A percentile compares a stretch with the other conserved stretches of the same genome.
Evolutionary conservation across 257 asterid genomes (phyloP).

Genomic region (Przewalskia tangutica): DNA sequence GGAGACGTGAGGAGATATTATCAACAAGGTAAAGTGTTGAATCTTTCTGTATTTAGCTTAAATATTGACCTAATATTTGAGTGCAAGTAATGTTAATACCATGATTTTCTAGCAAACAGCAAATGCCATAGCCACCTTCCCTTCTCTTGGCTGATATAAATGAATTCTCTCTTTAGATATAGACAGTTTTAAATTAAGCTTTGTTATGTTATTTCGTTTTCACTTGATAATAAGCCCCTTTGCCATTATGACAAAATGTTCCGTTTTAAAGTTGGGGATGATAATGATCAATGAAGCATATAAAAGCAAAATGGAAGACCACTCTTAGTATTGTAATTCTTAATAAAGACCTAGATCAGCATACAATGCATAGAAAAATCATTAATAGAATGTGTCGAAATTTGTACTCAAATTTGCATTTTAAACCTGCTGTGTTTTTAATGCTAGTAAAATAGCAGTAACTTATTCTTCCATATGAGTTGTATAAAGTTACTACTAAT

Average conservation of each 20-base stretch:
- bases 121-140: background rate
- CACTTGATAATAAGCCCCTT: too few species aligned
- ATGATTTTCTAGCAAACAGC: background rate
- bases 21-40: conserved; percentile 58
- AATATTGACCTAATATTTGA: background rate
- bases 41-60: background rate
- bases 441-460: background rate
- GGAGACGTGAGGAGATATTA: conserved; percentile 83
- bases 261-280: background rate
- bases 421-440: background rate
- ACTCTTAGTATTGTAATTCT: background rate
- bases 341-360: background rate
- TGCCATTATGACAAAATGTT: background rate
- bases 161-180: background rate
- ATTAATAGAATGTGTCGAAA: background rate
- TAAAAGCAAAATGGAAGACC: background rate
- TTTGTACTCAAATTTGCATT: background rate
- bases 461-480: background rate
- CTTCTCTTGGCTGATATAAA: background rate
- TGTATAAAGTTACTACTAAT: background rate
- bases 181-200: background rate
- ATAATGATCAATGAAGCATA: background rate
- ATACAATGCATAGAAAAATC: background rate
- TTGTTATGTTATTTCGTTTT: background rate
- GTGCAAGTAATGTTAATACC: background rate